Conservation (phyloP, 495 filamentous ascomycete genomes). For the Xylaria flabelliformis region DNA sequence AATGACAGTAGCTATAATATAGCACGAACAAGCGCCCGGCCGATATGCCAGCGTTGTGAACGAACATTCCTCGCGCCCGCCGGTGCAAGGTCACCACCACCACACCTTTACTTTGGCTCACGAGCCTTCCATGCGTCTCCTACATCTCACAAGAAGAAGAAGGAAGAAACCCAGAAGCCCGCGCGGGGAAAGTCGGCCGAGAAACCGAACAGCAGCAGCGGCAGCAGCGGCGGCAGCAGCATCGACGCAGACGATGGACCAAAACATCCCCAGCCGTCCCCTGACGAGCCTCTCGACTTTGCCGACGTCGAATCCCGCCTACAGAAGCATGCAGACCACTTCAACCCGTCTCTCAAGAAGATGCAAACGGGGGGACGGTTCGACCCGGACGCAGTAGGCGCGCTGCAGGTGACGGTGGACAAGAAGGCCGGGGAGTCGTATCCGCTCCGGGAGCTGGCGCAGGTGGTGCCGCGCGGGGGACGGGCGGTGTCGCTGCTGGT, state of each 20-base stretch:
- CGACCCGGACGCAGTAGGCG: slow-evolving; percentile 70
- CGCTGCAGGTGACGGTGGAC: slow-evolving; percentile 65
- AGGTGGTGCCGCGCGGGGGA: slow-evolving; percentile 72
- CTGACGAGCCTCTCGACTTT: slow-evolving; percentile 72
- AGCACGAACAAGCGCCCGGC: slow-evolving; percentile 3
- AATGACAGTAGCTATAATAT: slow-evolving; percentile 28
- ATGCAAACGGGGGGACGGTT: slow-evolving; percentile 66
- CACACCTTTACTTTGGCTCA: background rate
- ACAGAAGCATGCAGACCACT: slow-evolving; percentile 58
- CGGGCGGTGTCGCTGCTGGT: slow-evolving; percentile 70
- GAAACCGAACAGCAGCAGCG: too few relatives aligned
- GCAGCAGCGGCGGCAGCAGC: background rate
- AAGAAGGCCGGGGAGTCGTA: slow-evolving; percentile 51
- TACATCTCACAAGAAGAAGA: slow-evolving; percentile 11
- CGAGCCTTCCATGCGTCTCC: slow-evolving; percentile 30
- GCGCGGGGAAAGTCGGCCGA: slow-evolving; percentile 19
- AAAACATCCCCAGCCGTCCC: slow-evolving; percentile 38
- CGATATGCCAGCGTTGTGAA: background rate
- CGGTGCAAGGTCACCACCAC: background rate
- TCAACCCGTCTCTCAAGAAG: slow-evolving; percentile 69
- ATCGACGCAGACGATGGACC: slow-evolving; percentile 28
- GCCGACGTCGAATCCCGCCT: slow-evolving; percentile 67
- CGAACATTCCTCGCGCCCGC: background rate
- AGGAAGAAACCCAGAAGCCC: background rate
- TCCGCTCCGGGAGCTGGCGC: slow-evolving; percentile 73